A percentile compares a stretch with the other conserved stretches of the same genome.
phyloP scores from a whole-genome alignment of 257 asterid genomes.

The Mitragyna speciosa region DNA sequence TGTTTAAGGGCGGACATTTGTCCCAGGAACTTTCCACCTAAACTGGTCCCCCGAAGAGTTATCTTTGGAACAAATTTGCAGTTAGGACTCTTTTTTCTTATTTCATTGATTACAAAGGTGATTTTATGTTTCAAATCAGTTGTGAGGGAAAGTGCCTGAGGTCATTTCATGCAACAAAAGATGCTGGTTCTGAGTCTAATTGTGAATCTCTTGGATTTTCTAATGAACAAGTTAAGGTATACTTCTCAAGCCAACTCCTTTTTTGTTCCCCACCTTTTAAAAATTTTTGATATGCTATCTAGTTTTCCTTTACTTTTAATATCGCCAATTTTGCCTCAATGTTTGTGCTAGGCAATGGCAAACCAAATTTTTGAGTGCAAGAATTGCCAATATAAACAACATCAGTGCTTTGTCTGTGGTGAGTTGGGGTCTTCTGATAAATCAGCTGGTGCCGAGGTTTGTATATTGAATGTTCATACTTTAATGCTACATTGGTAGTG shows the following conservation, averaged over 20 bases:
- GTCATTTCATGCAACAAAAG: slow-evolving; percentile 73
- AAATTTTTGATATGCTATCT: background rate
- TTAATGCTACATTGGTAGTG: background rate
- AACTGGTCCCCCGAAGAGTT: background rate
- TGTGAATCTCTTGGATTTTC: slow-evolving; percentile 67
- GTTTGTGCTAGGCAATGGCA: background rate
- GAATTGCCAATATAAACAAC: slow-evolving; percentile 69
- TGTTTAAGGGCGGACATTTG: background rate
- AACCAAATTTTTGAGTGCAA: slow-evolving; percentile 56
- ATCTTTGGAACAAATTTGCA: background rate
- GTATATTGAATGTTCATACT: background rate
- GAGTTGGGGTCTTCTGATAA: slow-evolving; percentile 84
- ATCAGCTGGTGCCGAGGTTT: slow-evolving; percentile 74
- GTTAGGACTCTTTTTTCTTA: background rate
- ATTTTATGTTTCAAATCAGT: slow-evolving; percentile 33
- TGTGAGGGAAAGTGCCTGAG: slow-evolving; percentile 93
- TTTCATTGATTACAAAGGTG: background rate
- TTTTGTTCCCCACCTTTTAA: background rate
- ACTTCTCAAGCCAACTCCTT: slow-evolving; percentile 14
- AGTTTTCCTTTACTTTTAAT: background rate
- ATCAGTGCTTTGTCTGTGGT: slow-evolving; percentile 87
- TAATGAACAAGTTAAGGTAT: slow-evolving; percentile 51
- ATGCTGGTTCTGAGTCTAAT: slow-evolving; percentile 56
- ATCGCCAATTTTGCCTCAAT: background rate
- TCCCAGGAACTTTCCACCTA: background rate